Conservation (phyloP, 1,139 yeast genomes). For the Kodamaea sp. region DNA sequence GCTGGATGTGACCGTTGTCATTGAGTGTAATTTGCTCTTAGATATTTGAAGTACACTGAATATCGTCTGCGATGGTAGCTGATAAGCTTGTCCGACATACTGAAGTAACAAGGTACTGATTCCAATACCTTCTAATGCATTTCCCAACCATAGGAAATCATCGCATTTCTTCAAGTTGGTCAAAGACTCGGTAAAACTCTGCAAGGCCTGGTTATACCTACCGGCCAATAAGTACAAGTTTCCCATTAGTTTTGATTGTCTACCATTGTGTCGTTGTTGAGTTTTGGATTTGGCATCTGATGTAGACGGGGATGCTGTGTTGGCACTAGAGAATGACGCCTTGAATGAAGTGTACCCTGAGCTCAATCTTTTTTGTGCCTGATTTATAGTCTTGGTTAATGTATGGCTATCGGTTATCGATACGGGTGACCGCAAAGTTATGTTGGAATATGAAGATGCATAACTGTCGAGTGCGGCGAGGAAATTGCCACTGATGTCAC, state of each 20-base stretch:
- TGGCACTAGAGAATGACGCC: slow-evolving; percentile 25
- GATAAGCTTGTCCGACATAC: slow-evolving; percentile 58
- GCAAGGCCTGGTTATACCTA: slow-evolving; percentile 66
- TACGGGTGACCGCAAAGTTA: slow-evolving; percentile 74
- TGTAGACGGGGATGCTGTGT: slow-evolving; percentile 8
- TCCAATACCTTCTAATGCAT: slow-evolving; percentile 79
- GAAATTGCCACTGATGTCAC: slow-evolving; percentile 69
- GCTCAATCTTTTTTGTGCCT: slow-evolving; percentile 46
- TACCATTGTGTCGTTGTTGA: slow-evolving; percentile 51
- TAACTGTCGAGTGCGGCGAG: slow-evolving; percentile 65
- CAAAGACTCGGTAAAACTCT: slow-evolving; percentile 72
- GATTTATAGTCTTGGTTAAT: slow-evolving; percentile 54
- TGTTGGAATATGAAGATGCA: slow-evolving; percentile 68
- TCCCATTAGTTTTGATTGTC: slow-evolving; percentile 76
- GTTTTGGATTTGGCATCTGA: slow-evolving; percentile 30
- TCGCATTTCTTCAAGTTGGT: slow-evolving; percentile 57
- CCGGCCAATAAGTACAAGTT: slow-evolving; percentile 82
- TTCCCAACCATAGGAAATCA: slow-evolving; percentile 86
- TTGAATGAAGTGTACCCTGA: slow-evolving; percentile 42
- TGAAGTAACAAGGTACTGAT: slow-evolving; percentile 64
- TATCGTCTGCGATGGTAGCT: slow-evolving; percentile 47
- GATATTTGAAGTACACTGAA: slow-evolving; percentile 27
- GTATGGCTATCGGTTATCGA: slow-evolving; percentile 54
- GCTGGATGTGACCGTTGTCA: slow-evolving; percentile 15
- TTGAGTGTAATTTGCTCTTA: slow-evolving; percentile 24